Evolutionary conservation across 345 rosid genomes (phyloP).

Genomic region (rapeseed (Brassica napus)): DNA sequence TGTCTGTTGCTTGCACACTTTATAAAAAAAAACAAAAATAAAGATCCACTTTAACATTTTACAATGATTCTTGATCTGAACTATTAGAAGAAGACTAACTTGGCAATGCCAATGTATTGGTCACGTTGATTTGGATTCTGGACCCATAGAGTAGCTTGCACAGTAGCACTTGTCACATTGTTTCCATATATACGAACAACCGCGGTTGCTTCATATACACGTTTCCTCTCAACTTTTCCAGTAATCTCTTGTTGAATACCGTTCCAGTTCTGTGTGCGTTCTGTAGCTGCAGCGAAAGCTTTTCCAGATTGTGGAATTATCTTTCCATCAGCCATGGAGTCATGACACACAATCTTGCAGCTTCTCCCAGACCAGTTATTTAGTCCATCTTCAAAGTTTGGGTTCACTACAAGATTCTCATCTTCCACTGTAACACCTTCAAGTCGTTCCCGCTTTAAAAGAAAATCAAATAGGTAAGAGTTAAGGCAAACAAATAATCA

Average conservation of each 20-base stretch:
- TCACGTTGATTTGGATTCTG: constrained; percentile 68
- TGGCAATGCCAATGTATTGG: constrained; percentile 70
- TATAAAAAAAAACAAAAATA: not conserved
- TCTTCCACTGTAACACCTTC: constrained; percentile 40
- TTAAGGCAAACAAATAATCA: not conserved
- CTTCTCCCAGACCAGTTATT: constrained; percentile 88
- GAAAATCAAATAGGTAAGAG: constrained; percentile 1
- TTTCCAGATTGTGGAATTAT: constrained; percentile 69
- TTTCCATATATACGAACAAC: constrained; percentile 71
- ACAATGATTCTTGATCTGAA: constrained; percentile 46
- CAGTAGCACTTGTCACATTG: constrained; percentile 51
- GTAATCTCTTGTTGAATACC: constrained; percentile 91
- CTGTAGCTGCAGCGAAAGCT: constrained; percentile 71
- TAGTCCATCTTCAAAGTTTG: constrained; percentile 75
- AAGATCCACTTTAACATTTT: constrained; percentile 55
- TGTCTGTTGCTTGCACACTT: constrained; percentile 79
- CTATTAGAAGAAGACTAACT: constrained; percentile 44
- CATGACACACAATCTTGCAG: constrained; percentile 68
- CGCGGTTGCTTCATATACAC: constrained; percentile 63
- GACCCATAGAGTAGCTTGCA: constrained; percentile 74
- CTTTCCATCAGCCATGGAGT: constrained; percentile 76
- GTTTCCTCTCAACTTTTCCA: constrained; percentile 64
- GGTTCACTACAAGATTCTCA: constrained; percentile 65
- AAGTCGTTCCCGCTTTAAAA: constrained; percentile 30
- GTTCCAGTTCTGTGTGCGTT: constrained; percentile 76